Percentiles rank a stretch among this genome's conserved stretches.
Evolutionary conservation across 257 asterid genomes (phyloP).

Genomic region (Mentha longifolia): DNA sequence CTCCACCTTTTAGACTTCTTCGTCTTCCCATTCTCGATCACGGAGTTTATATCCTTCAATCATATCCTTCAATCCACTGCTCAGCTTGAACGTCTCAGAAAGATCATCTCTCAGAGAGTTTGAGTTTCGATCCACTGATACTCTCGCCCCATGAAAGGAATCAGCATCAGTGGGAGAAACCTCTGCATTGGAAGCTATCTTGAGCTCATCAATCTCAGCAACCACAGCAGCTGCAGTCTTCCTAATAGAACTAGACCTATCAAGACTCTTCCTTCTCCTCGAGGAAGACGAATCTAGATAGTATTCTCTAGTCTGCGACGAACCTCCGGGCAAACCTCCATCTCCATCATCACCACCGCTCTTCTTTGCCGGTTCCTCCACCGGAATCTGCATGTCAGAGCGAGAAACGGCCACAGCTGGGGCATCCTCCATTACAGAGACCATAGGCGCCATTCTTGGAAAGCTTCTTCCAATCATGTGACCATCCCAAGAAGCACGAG

Average conservation of each 20-base stretch:
- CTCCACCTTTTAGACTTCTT: constrained; percentile 73
- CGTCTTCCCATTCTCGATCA: constrained; percentile 55
- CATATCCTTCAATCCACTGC: constrained; percentile 64
- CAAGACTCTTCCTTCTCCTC: constrained; percentile 86
- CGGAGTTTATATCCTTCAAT: constrained; percentile 49
- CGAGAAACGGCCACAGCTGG: constrained; percentile 53
- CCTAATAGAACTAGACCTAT: constrained; percentile 83
- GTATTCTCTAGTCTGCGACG: constrained; percentile 75
- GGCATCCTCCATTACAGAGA: constrained; percentile 76
- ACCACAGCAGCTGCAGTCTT: constrained; percentile 84
- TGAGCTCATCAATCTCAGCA: constrained; percentile 79
- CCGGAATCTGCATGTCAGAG: constrained; percentile 68
- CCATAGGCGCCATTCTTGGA: constrained; percentile 76
- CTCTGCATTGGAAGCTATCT: constrained; percentile 59
- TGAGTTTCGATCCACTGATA: constrained; percentile 44
- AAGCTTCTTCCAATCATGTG: constrained; percentile 64
- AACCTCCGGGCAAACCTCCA: constrained; percentile 69
- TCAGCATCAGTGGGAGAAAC: constrained; percentile 56
- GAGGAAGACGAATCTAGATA: constrained; percentile 80
- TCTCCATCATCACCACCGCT: constrained; percentile 43
- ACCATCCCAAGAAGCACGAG: constrained; percentile 96
- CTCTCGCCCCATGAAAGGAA: constrained; percentile 49
- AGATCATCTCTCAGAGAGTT: constrained; percentile 75
- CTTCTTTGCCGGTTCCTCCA: constrained; percentile 52
- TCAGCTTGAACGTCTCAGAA: constrained; percentile 72